Base-by-base conservation (phyloP, 805 yeast species). In the Myxozyma geophila region DNA sequence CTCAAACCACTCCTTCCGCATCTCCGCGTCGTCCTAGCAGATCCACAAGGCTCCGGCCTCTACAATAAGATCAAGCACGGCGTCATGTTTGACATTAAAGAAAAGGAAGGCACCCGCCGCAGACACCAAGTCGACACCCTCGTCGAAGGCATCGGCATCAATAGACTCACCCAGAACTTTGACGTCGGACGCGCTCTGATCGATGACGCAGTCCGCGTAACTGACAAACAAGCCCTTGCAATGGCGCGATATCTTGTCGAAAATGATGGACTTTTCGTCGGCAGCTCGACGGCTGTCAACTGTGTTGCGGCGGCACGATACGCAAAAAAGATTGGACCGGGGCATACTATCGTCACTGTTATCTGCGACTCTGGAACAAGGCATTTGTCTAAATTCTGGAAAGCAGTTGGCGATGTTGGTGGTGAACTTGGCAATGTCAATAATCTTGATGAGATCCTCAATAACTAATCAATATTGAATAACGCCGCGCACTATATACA, bases 71-170 rank as follows among this genome's bases (percentile, higher is more conserved):
- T 93, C 57, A 90, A 90, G 71, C 85, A 78, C 72, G 98, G 98
- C 1, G 98, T 93, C 2, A 92, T 95, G 98, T 93, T 90, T 74
- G 96, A 92, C 71, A 68, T 81, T 1, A 92, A 85, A 7, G 99
- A 93, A 75, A 87, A 83, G 68, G 99, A 93, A 77, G 99, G 99
- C 0, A 89, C 95, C 0, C 81, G 98, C 70, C 82, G 98, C 73
- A 80, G 99, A 70, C 98, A 95, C 75, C 99, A 93, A 76, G 98
- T 93, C 1, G 99, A 93, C 75, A 95, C 98, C 0, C 73, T 92
- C 1, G 87, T 93, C 2, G 99, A 93, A 75, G 99, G 99, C 0
- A 88, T 93, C 36, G 99, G 99, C 0, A 77, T 93, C 62, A 95
- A 91, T 70, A 80, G 99, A 67, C 78, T 95, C 33, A 93, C 99